Conservation (phyloP, 2,329 filamentous ascomycete genomes). For the Chaetoscypha palmicola region DNA sequence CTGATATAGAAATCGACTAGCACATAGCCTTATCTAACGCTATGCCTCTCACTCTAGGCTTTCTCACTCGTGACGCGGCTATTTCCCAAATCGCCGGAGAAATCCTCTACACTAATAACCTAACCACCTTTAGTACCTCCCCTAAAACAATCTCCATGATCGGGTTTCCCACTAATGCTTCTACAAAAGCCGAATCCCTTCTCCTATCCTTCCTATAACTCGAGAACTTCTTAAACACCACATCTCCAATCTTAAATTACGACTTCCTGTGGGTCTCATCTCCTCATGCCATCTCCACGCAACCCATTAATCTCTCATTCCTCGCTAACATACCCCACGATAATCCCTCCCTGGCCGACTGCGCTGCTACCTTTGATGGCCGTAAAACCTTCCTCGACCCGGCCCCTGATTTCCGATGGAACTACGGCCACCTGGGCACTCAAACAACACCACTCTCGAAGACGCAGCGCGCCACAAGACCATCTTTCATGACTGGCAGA, state of each 20-base stretch:
- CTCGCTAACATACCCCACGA: slow-evolving; percentile 40
- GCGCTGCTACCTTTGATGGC: slow-evolving; percentile 39
- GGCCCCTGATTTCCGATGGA: slow-evolving; percentile 40
- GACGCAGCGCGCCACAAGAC: slow-evolving; percentile 44
- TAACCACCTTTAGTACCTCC: slow-evolving; percentile 35
- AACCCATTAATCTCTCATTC: slow-evolving; percentile 31
- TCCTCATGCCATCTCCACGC: slow-evolving; percentile 26
- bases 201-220: slow-evolving; percentile 40
- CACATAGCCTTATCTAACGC: slow-evolving; percentile 39
- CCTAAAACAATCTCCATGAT: slow-evolving; percentile 37
- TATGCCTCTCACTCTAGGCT: slow-evolving; percentile 42
- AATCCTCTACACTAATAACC: slow-evolving; percentile 40
- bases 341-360: slow-evolving; percentile 46
- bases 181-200: slow-evolving; percentile 33
- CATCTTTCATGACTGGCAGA: slow-evolving; percentile 41
- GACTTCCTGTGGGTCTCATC: slow-evolving; percentile 16
- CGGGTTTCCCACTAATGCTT: slow-evolving; percentile 35
- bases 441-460: slow-evolving; percentile 33
- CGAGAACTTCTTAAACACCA: slow-evolving; percentile 36
- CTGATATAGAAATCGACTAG: slow-evolving; percentile 43
- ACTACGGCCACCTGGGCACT: slow-evolving; percentile 40
- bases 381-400: slow-evolving; percentile 44
- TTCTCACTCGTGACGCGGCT: slow-evolving; percentile 38
- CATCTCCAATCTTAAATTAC: slow-evolving; percentile 22
- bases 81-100: slow-evolving; percentile 38